Evolutionary conservation across 495 filamentous ascomycete genomes (phyloP).

Genomic region (Collariella sp.): DNA sequence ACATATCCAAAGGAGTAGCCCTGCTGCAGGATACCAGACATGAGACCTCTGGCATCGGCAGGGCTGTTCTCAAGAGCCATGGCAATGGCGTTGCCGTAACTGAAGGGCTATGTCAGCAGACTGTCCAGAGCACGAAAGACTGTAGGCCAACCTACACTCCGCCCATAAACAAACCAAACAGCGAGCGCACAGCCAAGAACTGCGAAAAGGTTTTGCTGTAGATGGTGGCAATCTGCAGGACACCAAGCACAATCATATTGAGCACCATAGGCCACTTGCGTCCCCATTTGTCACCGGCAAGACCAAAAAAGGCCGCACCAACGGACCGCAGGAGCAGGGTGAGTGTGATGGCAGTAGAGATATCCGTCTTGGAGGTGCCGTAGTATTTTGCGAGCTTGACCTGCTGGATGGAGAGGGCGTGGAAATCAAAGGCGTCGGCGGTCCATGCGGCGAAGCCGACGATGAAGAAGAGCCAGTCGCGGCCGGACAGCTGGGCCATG

Average conservation of each 20-base stretch:
- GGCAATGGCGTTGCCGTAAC: slow-evolving; percentile 68
- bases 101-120: slow-evolving; percentile 1
- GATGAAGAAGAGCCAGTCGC: slow-evolving; percentile 56
- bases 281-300: slow-evolving; percentile 66
- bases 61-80: slow-evolving; percentile 75
- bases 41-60: slow-evolving; percentile 58
- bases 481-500: slow-evolving; percentile 44
- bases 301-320: slow-evolving; percentile 61
- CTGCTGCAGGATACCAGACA: slow-evolving; percentile 71
- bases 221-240: slow-evolving; percentile 65
- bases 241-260: slow-evolving; percentile 55
- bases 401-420: slow-evolving; percentile 64
- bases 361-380: slow-evolving; percentile 52
- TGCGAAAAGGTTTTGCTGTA: slow-evolving; percentile 57
- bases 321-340: slow-evolving; percentile 62
- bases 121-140: not conserved
- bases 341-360: slow-evolving; percentile 65
- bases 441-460: slow-evolving; percentile 58
- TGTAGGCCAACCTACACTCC: slow-evolving; percentile 41
- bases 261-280: slow-evolving; percentile 73
- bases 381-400: slow-evolving; percentile 62
- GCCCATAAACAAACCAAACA: slow-evolving; percentile 80
- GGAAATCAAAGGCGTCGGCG: slow-evolving; percentile 69
- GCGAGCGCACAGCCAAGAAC: slow-evolving; percentile 59
- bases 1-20: slow-evolving; percentile 72